A percentile compares a stretch with the other conserved stretches of the same genome.
Conservation (phyloP, 83 land plant genomes). For the Isoetes engelmannii region DNA sequence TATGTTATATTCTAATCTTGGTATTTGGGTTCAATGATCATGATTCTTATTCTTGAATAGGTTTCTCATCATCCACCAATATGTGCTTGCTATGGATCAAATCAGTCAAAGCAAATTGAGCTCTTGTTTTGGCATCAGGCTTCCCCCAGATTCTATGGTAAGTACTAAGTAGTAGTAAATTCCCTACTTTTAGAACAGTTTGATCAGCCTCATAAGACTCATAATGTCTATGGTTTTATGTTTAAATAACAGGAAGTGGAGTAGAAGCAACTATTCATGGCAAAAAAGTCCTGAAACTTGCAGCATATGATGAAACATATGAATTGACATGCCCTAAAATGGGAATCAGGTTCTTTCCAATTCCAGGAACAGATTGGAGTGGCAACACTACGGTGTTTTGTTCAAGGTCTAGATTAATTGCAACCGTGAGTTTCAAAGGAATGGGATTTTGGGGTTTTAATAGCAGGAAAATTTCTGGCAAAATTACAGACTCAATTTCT, state of each 20-base stretch:
- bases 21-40: neutral
- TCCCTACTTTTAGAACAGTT: neutral
- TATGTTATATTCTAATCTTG: constrained; percentile 4
- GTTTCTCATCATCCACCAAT: constrained; percentile 84
- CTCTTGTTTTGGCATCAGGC: constrained; percentile 51
- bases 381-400: constrained; percentile 53
- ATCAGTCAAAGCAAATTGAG: constrained; percentile 40
- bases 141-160: constrained; percentile 48
- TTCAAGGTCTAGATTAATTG: constrained; percentile 51
- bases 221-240: neutral
- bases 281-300: constrained; percentile 44
- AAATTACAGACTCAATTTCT: constrained; percentile 34
- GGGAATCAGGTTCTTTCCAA: constrained; percentile 45
- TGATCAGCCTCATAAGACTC: neutral
- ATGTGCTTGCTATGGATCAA: constrained; percentile 55
- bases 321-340: constrained; percentile 61
- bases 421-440: constrained; percentile 41
- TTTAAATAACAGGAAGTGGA: constrained; percentile 37
- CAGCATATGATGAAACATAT: constrained; percentile 41
- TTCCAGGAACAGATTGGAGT: constrained; percentile 49
- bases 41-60: constrained; percentile 21
- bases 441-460: constrained; percentile 38
- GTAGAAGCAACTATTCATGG: constrained; percentile 52
- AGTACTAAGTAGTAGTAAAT: constrained; percentile 12
- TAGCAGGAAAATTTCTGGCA: constrained; percentile 46